These are phyloP conservation scores for Saturnispora dispora DNA, from an alignment of 805 yeast genomes.

Conservation along the genomic window DNA sequence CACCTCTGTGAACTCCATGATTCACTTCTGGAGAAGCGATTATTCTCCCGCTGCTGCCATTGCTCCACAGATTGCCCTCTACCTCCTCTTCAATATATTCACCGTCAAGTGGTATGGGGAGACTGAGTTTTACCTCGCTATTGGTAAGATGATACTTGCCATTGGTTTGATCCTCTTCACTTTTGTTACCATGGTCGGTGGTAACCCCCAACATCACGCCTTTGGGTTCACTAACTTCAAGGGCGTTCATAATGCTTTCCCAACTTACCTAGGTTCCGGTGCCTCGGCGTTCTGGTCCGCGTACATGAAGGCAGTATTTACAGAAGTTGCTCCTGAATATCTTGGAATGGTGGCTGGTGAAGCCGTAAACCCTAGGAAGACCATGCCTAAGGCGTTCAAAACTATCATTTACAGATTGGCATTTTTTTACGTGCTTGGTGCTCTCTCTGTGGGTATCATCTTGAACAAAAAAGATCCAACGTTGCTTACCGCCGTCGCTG, in stretches of 20 bases:
- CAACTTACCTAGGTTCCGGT: constrained; percentile 46
- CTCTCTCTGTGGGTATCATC: constrained; percentile 69
- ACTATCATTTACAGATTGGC: constrained; percentile 64
- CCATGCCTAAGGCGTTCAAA: constrained; percentile 70
- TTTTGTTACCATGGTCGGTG: constrained; percentile 78
- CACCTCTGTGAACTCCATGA: constrained; percentile 66
- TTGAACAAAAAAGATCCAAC: constrained; percentile 61
- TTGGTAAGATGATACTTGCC: constrained; percentile 65
- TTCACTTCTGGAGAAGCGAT: constrained; percentile 75
- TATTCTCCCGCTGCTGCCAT: constrained; percentile 65
- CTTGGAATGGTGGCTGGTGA: constrained; percentile 83
- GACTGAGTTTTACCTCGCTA: constrained; percentile 68
- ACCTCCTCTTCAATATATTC: constrained; percentile 55
- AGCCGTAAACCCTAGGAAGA: constrained; percentile 47
- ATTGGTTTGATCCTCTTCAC: constrained; percentile 70
- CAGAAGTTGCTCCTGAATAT: constrained; percentile 77
- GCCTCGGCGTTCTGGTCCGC: constrained; percentile 62
- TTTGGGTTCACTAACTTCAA: constrained; percentile 24
- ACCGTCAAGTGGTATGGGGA: constrained; percentile 77
- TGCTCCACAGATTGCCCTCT: constrained; percentile 53
- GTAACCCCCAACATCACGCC: constrained; percentile 58
- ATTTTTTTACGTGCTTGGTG: constrained; percentile 62
- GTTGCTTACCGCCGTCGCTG: constrained; percentile 46
- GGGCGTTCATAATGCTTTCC: constrained; percentile 35
- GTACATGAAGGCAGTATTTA: constrained; percentile 61